These are phyloP conservation scores for Amesomyces nigricolor DNA, from an alignment of 2,329 filamentous ascomycete species.

Conservation along the genomic window DNA sequence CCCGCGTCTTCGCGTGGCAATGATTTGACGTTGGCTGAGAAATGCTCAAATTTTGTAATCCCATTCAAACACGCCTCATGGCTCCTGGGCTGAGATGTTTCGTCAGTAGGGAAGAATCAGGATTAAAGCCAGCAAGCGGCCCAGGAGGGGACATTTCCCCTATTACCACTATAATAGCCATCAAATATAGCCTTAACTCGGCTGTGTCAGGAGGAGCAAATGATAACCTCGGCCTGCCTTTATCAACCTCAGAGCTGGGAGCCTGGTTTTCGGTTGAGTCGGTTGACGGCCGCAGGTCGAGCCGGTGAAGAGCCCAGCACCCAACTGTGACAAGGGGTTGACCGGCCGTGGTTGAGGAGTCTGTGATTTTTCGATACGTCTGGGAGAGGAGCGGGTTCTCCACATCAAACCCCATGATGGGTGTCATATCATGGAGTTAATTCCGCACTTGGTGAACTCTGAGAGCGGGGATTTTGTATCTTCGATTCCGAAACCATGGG, in stretches of 20 bases:
- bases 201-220: constrained; percentile 29
- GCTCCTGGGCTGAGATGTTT: background rate
- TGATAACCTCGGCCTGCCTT: constrained; percentile 34
- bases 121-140: constrained; percentile 9
- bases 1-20: no score
- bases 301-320: background rate
- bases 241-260: constrained; percentile 17
- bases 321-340: no score
- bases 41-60: no score
- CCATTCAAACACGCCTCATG: no score
- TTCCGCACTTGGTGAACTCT: constrained; percentile 1
- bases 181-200: constrained; percentile 35
- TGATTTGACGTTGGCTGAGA: no score
- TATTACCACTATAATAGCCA: constrained; percentile 32
- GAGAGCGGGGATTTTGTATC: background rate
- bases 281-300: no score
- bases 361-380: background rate
- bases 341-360: no score
- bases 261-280: background rate
- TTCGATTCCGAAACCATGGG: background rate
- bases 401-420: background rate
- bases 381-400: background rate
- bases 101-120: background rate
- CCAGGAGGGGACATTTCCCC: constrained; percentile 21
- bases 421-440: background rate